Percentiles rank a stretch among this genome's conserved stretches.
Evolutionary conservation across 2,329 filamentous ascomycete genomes (phyloP).

Genomic region (Leptodontidium sp.): DNA sequence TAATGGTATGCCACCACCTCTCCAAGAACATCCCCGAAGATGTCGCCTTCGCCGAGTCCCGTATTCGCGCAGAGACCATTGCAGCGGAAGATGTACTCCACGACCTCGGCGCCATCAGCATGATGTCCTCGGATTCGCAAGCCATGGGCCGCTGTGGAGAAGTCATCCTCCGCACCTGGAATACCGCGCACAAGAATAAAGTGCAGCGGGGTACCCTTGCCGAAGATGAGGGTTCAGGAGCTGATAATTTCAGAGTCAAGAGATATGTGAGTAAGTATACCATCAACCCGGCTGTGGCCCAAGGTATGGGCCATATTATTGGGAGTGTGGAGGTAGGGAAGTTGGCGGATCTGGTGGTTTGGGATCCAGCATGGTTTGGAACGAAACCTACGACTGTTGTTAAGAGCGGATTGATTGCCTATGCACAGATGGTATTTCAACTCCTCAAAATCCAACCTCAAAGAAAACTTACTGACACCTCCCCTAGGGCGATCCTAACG

Average conservation of each 20-base stretch:
- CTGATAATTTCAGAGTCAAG: slow-evolving; percentile 93
- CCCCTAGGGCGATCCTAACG: slow-evolving; percentile 77
- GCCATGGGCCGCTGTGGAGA: slow-evolving; percentile 97
- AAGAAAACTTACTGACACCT: slow-evolving; percentile 19
- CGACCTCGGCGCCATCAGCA: slow-evolving; percentile 92
- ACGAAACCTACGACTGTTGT: slow-evolving; percentile 83
- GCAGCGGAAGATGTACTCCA: slow-evolving; percentile 96
- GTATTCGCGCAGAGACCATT: slow-evolving; percentile 95
- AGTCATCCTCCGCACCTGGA: slow-evolving; percentile 92
- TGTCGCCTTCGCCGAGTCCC: slow-evolving; percentile 91
- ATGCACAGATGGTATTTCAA: slow-evolving; percentile 77
- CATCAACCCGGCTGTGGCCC: slow-evolving; percentile 89
- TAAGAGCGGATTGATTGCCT: slow-evolving; percentile 88
- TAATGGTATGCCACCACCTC: slow-evolving; percentile 97
- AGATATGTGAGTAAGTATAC: slow-evolving; percentile 96
- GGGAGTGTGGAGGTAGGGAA: slow-evolving; percentile 91
- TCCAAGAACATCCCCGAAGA: slow-evolving; percentile 94
- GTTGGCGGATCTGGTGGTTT: slow-evolving; percentile 86
- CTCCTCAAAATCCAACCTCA: slow-evolving; percentile 12
- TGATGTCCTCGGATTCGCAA: slow-evolving; percentile 96
- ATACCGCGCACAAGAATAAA: slow-evolving; percentile 98
- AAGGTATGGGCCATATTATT: slow-evolving; percentile 88
- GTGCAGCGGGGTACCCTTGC: slow-evolving; percentile 77
- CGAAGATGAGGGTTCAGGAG: slow-evolving; percentile 80
- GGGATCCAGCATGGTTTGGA: slow-evolving; percentile 86